Base-by-base conservation (phyloP, 805 yeast genomes). In the Lipomyces mesembrius region DNA sequence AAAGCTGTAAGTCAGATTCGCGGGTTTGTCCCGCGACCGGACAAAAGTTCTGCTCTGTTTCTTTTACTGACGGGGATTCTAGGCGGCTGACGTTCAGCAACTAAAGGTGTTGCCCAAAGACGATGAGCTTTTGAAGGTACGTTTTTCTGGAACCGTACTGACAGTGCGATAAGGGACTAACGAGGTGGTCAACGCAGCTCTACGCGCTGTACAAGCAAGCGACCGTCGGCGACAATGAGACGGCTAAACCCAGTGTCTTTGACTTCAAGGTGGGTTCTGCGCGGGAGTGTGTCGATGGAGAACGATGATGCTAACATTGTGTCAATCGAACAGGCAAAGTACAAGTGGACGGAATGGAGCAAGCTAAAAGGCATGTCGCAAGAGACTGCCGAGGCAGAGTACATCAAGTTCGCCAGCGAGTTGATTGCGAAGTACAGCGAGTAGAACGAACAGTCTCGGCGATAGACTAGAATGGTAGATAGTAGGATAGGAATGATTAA, bases 331-430 rank as follows among this genome's bases (percentile, higher is more conserved):
- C 20, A 66, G 73, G 98, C 94, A 74, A 92, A 96, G 81, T 90
- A 91, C 86, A 95, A 95, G 84, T 95, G 98, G 98, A 94, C 93
- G 77, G 85, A 98, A 8, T 95, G 98, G 98, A 88, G 88, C 75
- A 88, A 87, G 74, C 82, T 88, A 76, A 89, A 90, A 82, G 99
- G 99, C 66, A 85, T 85, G 68, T 80, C 92, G 53, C 90, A 90
- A 80, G 96, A 87, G 74, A 98, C 92, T 46, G 99, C 99, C 68
- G 98, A 94, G 83, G 71, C 84, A 74, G 84, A 92, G 58, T 73
- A 79, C 75, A 78, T 80, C 67, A 78, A 68, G 63, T 67, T 73
- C 27, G 82, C 77, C 65, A 73, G 78, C 70, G 68, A 74, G 61
- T 75, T 77, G 53, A 61, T 72, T 61, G 74, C 69, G 7, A 73